Evolutionary conservation across 2,329 filamentous ascomycete genomes (phyloP).

Genomic region (Epichloe typhina): DNA sequence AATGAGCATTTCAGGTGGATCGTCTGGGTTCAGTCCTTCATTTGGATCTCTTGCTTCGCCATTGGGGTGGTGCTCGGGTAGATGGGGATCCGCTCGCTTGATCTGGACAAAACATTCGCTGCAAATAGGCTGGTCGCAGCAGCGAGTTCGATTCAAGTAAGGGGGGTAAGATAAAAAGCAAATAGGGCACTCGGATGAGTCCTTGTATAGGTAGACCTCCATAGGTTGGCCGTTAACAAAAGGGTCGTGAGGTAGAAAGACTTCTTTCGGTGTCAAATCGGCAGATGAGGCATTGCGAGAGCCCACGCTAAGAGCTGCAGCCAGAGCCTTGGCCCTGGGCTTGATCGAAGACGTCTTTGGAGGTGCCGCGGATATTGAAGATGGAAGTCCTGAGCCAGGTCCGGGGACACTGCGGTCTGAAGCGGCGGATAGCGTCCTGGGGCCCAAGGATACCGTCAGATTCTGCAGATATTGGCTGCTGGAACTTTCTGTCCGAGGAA

Average conservation of each 20-base stretch:
- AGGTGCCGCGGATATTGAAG: slow-evolving; percentile 28
- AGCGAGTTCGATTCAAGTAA: slow-evolving; percentile 85
- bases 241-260: slow-evolving; percentile 67
- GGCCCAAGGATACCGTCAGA: slow-evolving; percentile 67
- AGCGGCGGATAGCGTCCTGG: slow-evolving; percentile 63
- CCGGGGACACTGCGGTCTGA: slow-evolving; percentile 57
- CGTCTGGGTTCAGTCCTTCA: slow-evolving; percentile 29
- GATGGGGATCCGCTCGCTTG: slow-evolving; percentile 82
- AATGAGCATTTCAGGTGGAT: slow-evolving; percentile 53
- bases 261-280: slow-evolving; percentile 64
- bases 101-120: slow-evolving; percentile 99
- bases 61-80: slow-evolving; percentile 62
- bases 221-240: slow-evolving; percentile 90
- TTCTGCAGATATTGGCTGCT: slow-evolving; percentile 50
- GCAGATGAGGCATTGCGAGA: slow-evolving; percentile 59
- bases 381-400: slow-evolving; percentile 41
- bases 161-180: slow-evolving; percentile 97
- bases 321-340: slow-evolving; percentile 77
- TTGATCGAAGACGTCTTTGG: slow-evolving; percentile 53
- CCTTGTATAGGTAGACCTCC: slow-evolving; percentile 88
- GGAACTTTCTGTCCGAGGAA: slow-evolving; percentile 29
- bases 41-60: slow-evolving; percentile 23
- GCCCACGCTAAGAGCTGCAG: slow-evolving; percentile 61
- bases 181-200: slow-evolving; percentile 82
- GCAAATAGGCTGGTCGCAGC: slow-evolving; percentile 92